Conservation (phyloP, 2,329 filamentous ascomycete genomes). For the Graphilbum sp. region DNA sequence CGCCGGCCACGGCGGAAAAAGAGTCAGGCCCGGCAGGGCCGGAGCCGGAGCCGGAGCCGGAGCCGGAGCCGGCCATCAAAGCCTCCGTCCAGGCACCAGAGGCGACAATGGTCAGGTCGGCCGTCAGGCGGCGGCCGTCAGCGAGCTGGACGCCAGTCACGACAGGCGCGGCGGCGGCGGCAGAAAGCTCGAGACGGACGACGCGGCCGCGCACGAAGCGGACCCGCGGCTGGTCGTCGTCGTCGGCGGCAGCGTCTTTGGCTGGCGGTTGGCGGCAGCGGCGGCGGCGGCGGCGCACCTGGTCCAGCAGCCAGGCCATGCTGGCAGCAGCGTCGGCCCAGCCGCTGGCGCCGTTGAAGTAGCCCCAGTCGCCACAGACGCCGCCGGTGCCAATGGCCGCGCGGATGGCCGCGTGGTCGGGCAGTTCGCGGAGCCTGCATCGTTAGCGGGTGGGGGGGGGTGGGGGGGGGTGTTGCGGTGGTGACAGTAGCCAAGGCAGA, state of each 20-base stretch:
- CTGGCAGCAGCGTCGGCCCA: conserved; percentile 65
- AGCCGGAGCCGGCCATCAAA: neutral
- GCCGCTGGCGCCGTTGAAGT: conserved; percentile 56
- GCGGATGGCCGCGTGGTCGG: conserved; percentile 26
- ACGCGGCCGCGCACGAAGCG: conserved; percentile 35
- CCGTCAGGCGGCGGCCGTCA: conserved; percentile 19
- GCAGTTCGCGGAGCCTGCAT: conserved; percentile 24
- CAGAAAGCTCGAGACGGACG: conserved; percentile 19
- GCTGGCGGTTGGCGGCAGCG: no score
- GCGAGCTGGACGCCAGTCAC: conserved; percentile 36
- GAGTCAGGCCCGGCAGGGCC: neutral
- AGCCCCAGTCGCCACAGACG: conserved; percentile 47
- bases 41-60: neutral
- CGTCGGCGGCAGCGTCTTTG: no score
- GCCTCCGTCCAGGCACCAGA: conserved; percentile 75
- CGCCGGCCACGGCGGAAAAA: conserved; percentile 64
- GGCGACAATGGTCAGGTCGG: conserved; percentile 61
- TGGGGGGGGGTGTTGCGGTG: no score
- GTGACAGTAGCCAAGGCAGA: no score
- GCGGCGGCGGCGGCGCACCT: conserved; percentile 31
- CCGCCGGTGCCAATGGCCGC: conserved; percentile 29
- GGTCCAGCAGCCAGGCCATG: conserved; percentile 46
- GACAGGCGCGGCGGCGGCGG: conserved; percentile 21
- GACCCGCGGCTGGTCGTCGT: conserved; percentile 22
- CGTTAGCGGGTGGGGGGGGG: conserved; percentile 11